These are phyloP conservation scores for Schizochytrium sp. DNA, from an alignment of 108 stramenopile genomes.

Conservation along the genomic window DNA sequence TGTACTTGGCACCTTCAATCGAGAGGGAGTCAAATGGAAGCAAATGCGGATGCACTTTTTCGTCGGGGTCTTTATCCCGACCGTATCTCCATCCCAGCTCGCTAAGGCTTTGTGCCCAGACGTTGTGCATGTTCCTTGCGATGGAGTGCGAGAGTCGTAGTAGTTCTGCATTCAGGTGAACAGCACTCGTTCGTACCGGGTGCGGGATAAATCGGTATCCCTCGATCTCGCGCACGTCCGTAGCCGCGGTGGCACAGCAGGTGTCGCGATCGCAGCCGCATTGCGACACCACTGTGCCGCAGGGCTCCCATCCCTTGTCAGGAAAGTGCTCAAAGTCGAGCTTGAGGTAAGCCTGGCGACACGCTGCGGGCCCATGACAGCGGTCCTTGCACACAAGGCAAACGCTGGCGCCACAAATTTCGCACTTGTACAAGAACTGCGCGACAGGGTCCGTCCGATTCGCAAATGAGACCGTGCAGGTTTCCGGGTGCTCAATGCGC, in stretches of 20 bases:
- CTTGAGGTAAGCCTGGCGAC: neutral
- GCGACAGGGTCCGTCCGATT: neutral
- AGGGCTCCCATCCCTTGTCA: neutral
- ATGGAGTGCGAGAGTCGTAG: neutral
- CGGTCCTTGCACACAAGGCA: conserved; percentile 10
- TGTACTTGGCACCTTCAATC: neutral
- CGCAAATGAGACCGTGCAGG: conserved; percentile 6
- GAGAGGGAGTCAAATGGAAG: neutral
- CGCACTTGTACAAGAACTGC: neutral
- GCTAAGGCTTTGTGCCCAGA: neutral
- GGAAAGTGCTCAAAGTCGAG: neutral
- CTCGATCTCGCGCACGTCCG: neutral
- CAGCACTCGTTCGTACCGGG: neutral
- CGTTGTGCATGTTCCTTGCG: conserved; percentile 9
- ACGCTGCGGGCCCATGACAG: neutral
- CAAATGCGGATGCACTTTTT: neutral
- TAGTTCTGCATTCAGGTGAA: neutral
- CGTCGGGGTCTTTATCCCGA: neutral
- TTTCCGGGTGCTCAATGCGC: conserved; percentile 8
- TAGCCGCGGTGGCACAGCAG: neutral
- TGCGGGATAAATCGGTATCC: neutral
- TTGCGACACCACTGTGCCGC: neutral
- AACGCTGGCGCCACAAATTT: neutral
- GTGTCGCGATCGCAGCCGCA: neutral
- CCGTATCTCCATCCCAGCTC: neutral